Percentiles rank a stretch among this genome's conserved stretches.
Evolutionary conservation across 305 asterid species (phyloP).

Genomic region (Ajuga reptans): DNA sequence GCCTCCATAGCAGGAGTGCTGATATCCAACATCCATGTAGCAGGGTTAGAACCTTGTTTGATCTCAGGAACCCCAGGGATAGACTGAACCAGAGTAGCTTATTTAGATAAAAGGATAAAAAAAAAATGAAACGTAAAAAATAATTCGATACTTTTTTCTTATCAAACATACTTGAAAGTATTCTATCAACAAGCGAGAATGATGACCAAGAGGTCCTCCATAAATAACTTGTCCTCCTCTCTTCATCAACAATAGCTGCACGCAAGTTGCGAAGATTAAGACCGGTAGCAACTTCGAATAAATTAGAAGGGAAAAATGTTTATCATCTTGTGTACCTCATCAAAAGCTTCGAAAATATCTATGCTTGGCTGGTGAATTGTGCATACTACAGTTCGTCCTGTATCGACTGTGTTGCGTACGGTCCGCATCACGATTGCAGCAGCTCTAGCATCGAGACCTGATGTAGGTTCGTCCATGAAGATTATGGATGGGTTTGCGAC

Average conservation of each 20-base stretch:
- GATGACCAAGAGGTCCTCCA: constrained; percentile 76
- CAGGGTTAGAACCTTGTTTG: constrained; percentile 79
- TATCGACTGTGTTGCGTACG: constrained; percentile 87
- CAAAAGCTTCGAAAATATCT: constrained; percentile 89
- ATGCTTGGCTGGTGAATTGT: constrained; percentile 93
- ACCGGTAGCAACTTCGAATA: neutral
- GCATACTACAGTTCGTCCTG: constrained; percentile 87
- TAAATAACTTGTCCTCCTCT: constrained; percentile 85
- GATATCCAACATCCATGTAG: constrained; percentile 89
- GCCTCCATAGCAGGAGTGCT: constrained; percentile 60
- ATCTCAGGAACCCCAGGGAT: constrained; percentile 71
- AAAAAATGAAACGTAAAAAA: neutral
- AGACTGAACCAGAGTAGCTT: constrained; percentile 34
- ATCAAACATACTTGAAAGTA: constrained; percentile 48
- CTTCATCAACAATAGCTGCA: constrained; percentile 73
- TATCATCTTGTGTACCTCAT: constrained; percentile 47
- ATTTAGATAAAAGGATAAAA: constrained; percentile 7
- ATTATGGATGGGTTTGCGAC: constrained; percentile 94
- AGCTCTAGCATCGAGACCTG: constrained; percentile 96
- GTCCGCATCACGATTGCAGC: constrained; percentile 98
- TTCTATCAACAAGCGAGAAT: constrained; percentile 49
- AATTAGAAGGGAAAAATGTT: neutral
- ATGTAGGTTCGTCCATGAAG: constrained; percentile 97
- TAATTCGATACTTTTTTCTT: neutral
- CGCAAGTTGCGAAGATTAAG: neutral